phyloP scores from a whole-genome alignment of 306 rosid species.

The Prunus kanzakura region DNA sequence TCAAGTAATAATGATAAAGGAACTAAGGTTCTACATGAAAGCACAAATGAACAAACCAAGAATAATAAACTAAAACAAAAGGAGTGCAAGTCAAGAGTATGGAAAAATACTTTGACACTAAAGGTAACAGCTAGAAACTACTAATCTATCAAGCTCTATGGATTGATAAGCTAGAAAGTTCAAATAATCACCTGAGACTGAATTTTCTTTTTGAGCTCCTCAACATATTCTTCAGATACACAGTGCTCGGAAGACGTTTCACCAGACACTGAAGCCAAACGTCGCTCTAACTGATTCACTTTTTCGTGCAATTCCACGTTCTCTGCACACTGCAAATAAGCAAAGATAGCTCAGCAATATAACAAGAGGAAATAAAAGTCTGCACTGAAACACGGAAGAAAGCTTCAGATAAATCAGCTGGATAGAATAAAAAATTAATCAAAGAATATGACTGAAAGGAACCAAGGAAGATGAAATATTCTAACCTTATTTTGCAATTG shows the following conservation, averaged over 20 bases:
- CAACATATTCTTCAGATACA: slow-evolving; percentile 52
- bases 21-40: not conserved
- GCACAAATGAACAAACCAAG: not conserved
- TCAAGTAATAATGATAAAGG: not conserved
- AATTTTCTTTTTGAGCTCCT: slow-evolving; percentile 74
- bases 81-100: not conserved
- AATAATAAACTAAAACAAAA: not conserved
- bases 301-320: slow-evolving; percentile 70
- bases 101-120: not conserved
- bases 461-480: slow-evolving; percentile 8
- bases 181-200: slow-evolving; percentile 68
- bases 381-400: not conserved
- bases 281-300: slow-evolving; percentile 65
- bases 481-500: slow-evolving; percentile 84
- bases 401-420: slow-evolving; percentile 5
- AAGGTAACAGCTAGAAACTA: not conserved
- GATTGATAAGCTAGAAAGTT: slow-evolving; percentile 9
- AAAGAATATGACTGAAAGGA: not conserved
- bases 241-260: slow-evolving; percentile 44
- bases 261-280: slow-evolving; percentile 39
- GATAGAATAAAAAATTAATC: not conserved
- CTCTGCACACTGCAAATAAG: slow-evolving; percentile 66
- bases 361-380: not conserved
- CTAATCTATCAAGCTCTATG: slow-evolving; percentile 5
- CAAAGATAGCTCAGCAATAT: slow-evolving; percentile 3